Evolutionary conservation across 371 early-diverging fungal species (phyloP), one percentile per base, ranked within the genome.

Genomic region (Apophysomyces ossiformis): DNA sequence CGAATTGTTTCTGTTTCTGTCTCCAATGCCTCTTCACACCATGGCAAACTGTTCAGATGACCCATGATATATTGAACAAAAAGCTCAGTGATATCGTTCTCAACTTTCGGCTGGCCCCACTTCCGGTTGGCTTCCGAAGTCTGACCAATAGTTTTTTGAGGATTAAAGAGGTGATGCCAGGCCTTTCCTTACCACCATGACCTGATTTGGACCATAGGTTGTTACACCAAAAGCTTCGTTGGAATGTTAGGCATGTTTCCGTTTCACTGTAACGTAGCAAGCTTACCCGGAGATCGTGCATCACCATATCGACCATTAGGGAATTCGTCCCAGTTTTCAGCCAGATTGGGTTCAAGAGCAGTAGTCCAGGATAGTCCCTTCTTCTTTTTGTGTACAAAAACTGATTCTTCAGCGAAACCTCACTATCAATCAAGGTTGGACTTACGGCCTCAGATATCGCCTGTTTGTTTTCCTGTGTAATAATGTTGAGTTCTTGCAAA

Each of bases 241-340:
- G 41, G 39, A 37, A 12, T n/a, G 43, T 60, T 56, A 43, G 13
- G 26, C 39, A 56, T 13, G 6, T 5, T 44, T 39, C 7, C 41
- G n/a, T 60, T 13, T 60, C 4, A 4, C 32, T 47, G 35, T 12
- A 13, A 6, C 13, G 9, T n/a, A n/a, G 13, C 5, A 26, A 15
- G 90, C 45, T 43, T 78, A 80, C 83, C 83, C 26, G 93, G 90
- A 15, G 98, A 97, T 32, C 96, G 82, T 37, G 96, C 89, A 77
- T 96, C 96, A 66, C 98, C 98, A 92, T 96, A 98, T 41, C 99
- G 90, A 21, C 99, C 97, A 74, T 98, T 98, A 35, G 97, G 98
- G 74, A 94, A 97, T 58, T 98, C 96, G 83, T 98, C 98, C 96
- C 96, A 96, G 26, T 88, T 79, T 66, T 86, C 87, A 6, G 81